Conservation (phyloP, 129 eudicot genomes). For the Pseudognaphalium luteoalbum region DNA sequence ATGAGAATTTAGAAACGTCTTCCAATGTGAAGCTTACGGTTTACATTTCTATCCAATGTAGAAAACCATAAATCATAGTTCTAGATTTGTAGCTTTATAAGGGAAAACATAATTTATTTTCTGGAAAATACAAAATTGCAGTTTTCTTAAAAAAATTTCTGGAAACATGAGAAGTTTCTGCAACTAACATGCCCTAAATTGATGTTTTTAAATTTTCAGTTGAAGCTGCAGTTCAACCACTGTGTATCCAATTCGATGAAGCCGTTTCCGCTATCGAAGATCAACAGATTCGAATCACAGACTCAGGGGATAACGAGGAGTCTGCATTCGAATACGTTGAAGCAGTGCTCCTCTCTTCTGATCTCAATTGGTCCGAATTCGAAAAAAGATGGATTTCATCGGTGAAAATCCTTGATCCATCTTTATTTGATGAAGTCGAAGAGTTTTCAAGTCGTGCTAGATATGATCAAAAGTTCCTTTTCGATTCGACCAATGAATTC, state of each 20-base stretch:
- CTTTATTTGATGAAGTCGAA: conserved; percentile 81
- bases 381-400: conserved; percentile 70
- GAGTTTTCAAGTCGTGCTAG: conserved; percentile 62
- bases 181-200: background rate
- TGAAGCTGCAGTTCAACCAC: conserved; percentile 58
- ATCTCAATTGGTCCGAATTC: conserved; percentile 80
- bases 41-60: too few relatives aligned
- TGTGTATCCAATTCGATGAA: conserved; percentile 69
- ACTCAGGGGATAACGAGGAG: conserved; percentile 57
- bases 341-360: conserved; percentile 85
- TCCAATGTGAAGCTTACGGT: background rate
- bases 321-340: conserved; percentile 84
- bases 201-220: conserved; percentile 37
- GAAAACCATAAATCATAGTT: too few relatives aligned
- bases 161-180: too few relatives aligned
- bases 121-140: too few relatives aligned
- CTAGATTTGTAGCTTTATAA: too few relatives aligned
- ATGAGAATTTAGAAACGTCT: background rate
- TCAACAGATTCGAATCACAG: conserved; percentile 47
- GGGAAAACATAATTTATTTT: too few relatives aligned
- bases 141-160: too few relatives aligned
- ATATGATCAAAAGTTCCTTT: conserved; percentile 73
- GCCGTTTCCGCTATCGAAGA: conserved; percentile 30
- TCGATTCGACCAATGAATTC: conserved; percentile 72
- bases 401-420: conserved; percentile 55